Evolutionary conservation across 345 rosid genomes (phyloP).

Genomic region (Arabis alpina): DNA sequence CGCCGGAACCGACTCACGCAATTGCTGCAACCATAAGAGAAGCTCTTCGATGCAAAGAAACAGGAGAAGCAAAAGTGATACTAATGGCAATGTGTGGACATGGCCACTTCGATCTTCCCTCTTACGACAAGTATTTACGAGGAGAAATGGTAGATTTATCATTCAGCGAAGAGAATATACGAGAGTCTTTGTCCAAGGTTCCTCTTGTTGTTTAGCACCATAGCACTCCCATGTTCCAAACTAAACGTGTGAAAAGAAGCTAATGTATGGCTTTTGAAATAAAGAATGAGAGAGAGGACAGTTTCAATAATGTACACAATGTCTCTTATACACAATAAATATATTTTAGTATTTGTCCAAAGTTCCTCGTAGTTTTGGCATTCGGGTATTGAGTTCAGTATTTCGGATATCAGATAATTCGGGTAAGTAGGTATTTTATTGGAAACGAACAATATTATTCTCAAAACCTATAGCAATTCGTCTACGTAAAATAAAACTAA

Average conservation of each 20-base stretch:
- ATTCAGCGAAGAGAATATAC: conserved; percentile 65
- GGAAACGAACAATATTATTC: too few relatives aligned
- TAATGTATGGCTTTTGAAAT: not conserved
- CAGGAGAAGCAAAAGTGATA: conserved; percentile 85
- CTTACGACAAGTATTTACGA: conserved; percentile 79
- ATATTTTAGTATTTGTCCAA: too few relatives aligned
- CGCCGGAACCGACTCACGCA: conserved; percentile 94
- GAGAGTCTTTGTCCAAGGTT: conserved; percentile 66
- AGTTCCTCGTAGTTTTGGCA: too few relatives aligned
- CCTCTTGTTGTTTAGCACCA: conserved; percentile 50
- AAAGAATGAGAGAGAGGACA: conserved; percentile 4
- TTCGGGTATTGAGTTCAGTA: too few relatives aligned
- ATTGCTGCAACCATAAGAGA: conserved; percentile 92
- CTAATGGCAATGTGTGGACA: conserved; percentile 96
- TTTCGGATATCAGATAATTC: too few relatives aligned
- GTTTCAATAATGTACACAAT: conserved; percentile 20
- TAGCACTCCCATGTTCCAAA: not conserved
- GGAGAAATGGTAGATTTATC: conserved; percentile 81
- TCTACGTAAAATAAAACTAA: not conserved
- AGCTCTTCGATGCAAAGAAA: conserved; percentile 78
- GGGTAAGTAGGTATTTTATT: too few relatives aligned
- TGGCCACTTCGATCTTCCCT: conserved; percentile 86
- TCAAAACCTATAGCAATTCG: not conserved
- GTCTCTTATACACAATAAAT: not conserved
- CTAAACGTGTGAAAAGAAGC: conserved; percentile 2